phyloP scores from a whole-genome alignment of 345 rosid species.

The Salix caprea region DNA sequence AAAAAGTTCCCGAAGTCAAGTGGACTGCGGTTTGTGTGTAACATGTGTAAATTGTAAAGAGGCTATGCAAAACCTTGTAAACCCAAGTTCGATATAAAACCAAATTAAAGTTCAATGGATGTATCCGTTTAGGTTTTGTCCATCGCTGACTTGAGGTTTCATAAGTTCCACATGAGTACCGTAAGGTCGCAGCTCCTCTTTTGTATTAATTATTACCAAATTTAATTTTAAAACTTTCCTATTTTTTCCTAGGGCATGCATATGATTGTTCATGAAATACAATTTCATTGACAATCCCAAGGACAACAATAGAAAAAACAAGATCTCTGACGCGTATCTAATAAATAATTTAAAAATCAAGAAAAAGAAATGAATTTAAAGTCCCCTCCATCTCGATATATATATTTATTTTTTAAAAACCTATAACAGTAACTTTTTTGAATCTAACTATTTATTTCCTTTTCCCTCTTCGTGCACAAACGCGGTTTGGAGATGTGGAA shows the following conservation, averaged over 20 bases:
- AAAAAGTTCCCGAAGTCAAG: not conserved
- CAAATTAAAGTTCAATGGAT: not conserved
- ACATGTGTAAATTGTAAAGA: not conserved
- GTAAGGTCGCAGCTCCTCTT: not conserved
- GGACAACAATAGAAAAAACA: not conserved
- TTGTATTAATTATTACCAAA: not conserved
- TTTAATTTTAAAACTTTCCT: not conserved
- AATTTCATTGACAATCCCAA: not conserved
- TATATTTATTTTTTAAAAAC: not conserved
- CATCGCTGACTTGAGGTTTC: not conserved
- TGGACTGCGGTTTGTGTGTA: not conserved
- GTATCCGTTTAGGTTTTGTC: not conserved
- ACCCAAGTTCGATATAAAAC: not conserved
- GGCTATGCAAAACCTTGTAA: not conserved
- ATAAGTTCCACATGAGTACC: not conserved
- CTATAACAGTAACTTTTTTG: not conserved
- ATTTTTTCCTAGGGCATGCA: not conserved
- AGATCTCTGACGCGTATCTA: not conserved
- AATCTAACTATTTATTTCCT: not conserved
- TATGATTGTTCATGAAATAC: not conserved
- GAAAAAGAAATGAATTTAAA: not conserved
- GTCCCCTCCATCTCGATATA: not conserved
- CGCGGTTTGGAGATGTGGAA: conserved; percentile 13
- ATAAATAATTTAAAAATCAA: not conserved
- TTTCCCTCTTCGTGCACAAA: conserved; percentile 7